These are phyloP conservation scores for Zygotorulaspora chibaensis DNA, from an alignment of 805 yeast species.

Conservation along the genomic window DNA sequence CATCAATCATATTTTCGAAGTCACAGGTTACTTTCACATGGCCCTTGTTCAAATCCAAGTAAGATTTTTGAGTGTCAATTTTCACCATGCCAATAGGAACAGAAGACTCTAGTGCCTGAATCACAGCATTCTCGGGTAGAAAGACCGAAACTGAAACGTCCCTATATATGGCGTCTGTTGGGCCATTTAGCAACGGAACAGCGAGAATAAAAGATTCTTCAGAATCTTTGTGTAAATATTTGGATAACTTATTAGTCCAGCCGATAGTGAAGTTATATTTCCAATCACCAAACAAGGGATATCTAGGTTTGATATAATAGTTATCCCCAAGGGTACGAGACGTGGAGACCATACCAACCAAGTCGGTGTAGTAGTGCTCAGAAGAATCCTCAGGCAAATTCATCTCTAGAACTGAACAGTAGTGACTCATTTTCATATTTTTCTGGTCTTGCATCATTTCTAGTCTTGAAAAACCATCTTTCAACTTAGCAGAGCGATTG, in stretches of 20 bases:
- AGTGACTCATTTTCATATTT: slow-evolving; percentile 50
- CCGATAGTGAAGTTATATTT: slow-evolving; percentile 91
- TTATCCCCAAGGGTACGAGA: slow-evolving; percentile 40
- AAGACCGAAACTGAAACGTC: slow-evolving; percentile 55
- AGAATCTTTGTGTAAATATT: slow-evolving; percentile 45
- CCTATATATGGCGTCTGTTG: slow-evolving; percentile 65
- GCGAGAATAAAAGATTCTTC: slow-evolving; percentile 52
- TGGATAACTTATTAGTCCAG: slow-evolving; percentile 65
- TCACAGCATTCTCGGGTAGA: slow-evolving; percentile 83
- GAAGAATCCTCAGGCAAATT: slow-evolving; percentile 47
- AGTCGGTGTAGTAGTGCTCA: slow-evolving; percentile 80
- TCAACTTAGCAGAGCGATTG: slow-evolving; percentile 69
- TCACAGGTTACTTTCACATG: slow-evolving; percentile 66
- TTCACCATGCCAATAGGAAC: slow-evolving; percentile 32
- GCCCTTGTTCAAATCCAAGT: slow-evolving; percentile 71
- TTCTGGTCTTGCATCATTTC: slow-evolving; percentile 62
- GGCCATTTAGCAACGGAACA: slow-evolving; percentile 72
- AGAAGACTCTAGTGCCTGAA: slow-evolving; percentile 54
- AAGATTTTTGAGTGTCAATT: slow-evolving; percentile 43
- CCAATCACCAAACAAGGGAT: slow-evolving; percentile 97
- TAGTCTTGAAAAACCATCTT: slow-evolving; percentile 70
- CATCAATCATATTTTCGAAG: slow-evolving; percentile 64
- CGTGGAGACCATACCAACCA: slow-evolving; percentile 91
- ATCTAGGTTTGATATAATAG: slow-evolving; percentile 74
- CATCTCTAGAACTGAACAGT: slow-evolving; percentile 57